A percentile compares a stretch with the other conserved stretches of the same genome.
phyloP scores from a whole-genome alignment of 164 flowering plant species.

The Nymphaea thermarum region DNA sequence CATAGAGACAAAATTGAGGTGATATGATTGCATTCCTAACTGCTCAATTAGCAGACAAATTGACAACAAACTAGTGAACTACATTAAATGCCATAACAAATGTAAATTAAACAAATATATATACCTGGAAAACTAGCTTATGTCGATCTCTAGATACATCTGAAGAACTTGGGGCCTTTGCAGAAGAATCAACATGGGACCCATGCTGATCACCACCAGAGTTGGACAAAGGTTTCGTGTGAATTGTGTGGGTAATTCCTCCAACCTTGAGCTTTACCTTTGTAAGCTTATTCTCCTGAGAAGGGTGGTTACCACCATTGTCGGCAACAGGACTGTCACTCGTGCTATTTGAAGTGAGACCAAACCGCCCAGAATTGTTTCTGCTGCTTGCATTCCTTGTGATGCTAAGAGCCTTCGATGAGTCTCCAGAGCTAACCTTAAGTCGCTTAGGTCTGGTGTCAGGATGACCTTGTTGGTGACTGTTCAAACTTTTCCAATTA shows the following conservation, averaged over 20 bases:
- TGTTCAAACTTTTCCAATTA: background rate
- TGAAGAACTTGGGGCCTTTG: slow-evolving; percentile 21
- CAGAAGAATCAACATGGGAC: background rate
- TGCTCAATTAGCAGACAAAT: background rate
- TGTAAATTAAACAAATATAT: background rate
- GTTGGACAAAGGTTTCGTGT: background rate
- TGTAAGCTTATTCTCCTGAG: slow-evolving; percentile 1
- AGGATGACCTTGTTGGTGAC: background rate
- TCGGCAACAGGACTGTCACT: background rate
- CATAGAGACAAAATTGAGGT: too few species aligned
- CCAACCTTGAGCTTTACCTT: slow-evolving; percentile 6
- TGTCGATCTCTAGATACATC: slow-evolving; percentile 24
- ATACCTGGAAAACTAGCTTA: slow-evolving; percentile 36
- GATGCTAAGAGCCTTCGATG: background rate
- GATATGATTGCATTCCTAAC: too few species aligned
- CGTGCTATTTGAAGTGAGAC: background rate
- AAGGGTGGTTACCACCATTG: background rate
- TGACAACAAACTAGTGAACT: background rate
- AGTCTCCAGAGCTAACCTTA: background rate
- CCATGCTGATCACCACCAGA: background rate
- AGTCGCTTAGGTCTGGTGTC: background rate
- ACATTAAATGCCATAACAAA: background rate
- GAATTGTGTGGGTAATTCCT: slow-evolving; percentile 2
- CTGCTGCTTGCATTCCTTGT: background rate
- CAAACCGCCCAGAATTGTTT: background rate